These are phyloP conservation scores for Obba rivulosa DNA, from an alignment of 768 basidiomycete species.

Conservation along the genomic window DNA sequence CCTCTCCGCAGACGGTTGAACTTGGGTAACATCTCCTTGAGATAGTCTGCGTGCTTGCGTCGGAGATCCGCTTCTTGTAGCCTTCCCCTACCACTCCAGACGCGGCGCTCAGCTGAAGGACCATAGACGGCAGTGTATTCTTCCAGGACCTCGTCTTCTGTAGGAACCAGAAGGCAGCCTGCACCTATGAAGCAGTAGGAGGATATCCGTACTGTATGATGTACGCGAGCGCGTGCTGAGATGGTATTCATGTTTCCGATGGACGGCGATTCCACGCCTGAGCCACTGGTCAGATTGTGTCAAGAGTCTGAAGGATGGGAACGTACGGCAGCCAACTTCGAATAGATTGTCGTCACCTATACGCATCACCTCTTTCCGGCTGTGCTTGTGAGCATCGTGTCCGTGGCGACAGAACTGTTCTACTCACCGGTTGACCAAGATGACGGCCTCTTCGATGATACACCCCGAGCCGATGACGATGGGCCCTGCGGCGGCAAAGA, in stretches of 20 bases:
- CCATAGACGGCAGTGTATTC: conserved; percentile 87
- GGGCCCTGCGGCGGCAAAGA: conserved; percentile 86
- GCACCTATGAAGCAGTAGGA: conserved; percentile 83
- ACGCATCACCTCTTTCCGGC: conserved; percentile 80
- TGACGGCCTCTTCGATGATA: conserved; percentile 87
- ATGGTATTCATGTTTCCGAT: conserved; percentile 86
- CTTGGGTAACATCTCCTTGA: conserved; percentile 87
- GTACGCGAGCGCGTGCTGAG: conserved; percentile 76
- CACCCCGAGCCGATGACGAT: conserved; percentile 86
- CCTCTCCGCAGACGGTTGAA: conserved; percentile 59
- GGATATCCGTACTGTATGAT: conserved; percentile 74
- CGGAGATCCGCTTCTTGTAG: conserved; percentile 80
- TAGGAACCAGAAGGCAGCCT: conserved; percentile 72
- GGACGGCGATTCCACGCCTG: conserved; percentile 83
- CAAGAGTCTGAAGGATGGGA: neutral
- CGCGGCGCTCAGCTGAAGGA: conserved; percentile 61
- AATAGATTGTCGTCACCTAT: conserved; percentile 94
- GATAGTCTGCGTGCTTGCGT: conserved; percentile 85
- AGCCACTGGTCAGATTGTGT: neutral
- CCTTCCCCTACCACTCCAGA: conserved; percentile 83
- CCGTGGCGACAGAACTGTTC: neutral
- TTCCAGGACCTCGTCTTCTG: conserved; percentile 71
- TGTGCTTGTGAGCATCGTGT: conserved; percentile 18
- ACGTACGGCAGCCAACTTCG: conserved; percentile 86
- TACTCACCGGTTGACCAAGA: conserved; percentile 79